These are phyloP conservation scores for Stenocarpella maydis DNA, from an alignment of 2,329 filamentous ascomycete genomes.

Conservation along the genomic window DNA sequence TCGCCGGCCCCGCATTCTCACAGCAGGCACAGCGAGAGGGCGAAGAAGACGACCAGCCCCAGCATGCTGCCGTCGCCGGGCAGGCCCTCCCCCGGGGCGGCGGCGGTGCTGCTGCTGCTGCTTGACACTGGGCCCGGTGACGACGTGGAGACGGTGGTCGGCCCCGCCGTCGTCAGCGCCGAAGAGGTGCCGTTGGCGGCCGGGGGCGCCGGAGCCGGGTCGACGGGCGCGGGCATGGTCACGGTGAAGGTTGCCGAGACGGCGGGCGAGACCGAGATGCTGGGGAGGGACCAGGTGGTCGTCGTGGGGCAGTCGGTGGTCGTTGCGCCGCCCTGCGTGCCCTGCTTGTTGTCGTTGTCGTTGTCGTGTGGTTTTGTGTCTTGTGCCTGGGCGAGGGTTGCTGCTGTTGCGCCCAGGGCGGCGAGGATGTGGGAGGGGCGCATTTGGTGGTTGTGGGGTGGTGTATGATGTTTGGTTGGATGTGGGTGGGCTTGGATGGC, in stretches of 20 bases:
- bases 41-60: conserved; percentile 36
- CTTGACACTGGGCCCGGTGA: background rate
- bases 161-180: background rate
- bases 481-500: background rate
- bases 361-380: conserved; percentile 7
- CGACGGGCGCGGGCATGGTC: background rate
- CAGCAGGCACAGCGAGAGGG: conserved; percentile 33
- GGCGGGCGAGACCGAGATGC: background rate
- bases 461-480: background rate
- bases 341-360: background rate
- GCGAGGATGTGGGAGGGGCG: conserved; percentile 27
- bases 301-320: conserved; percentile 1
- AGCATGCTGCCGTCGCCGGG: conserved; percentile 34
- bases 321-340: background rate
- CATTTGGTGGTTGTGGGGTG: conserved; percentile 9
- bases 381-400: conserved; percentile 20
- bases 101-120: conserved; percentile 8
- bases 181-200: background rate
- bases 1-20: background rate
- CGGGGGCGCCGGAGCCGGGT: too few relatives aligned
- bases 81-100: conserved; percentile 27
- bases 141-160: too few relatives aligned
- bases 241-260: conserved; percentile 7
- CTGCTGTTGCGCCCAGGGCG: conserved; percentile 24
- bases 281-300: conserved; percentile 7